Conservation (phyloP, 495 filamentous ascomycete genomes). For the Mytilinidion resinicola region DNA sequence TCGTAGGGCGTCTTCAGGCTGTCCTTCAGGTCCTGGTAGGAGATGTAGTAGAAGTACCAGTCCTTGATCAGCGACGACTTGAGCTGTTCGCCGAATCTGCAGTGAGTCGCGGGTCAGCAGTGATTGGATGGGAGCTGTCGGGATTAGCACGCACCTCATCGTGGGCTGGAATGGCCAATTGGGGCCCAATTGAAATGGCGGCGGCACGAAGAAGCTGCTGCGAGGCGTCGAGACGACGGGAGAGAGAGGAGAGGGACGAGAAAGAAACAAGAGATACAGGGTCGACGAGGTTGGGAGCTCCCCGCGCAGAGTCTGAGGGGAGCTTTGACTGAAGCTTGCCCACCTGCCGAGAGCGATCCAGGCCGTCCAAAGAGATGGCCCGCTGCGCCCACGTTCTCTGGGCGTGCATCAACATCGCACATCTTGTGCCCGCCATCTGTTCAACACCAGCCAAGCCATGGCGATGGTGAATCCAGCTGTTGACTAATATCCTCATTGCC, state of each 20-base stretch:
- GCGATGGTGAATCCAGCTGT: too few relatives aligned
- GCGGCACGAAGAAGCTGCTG: neutral
- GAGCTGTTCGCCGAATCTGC: slow-evolving; percentile 93
- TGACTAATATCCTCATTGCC: too few relatives aligned
- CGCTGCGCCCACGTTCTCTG: slow-evolving; percentile 1
- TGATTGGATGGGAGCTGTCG: slow-evolving; percentile 4
- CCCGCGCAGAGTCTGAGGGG: slow-evolving; percentile 3
- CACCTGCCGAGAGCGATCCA: neutral
- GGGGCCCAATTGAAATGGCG: neutral
- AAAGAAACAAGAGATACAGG: neutral
- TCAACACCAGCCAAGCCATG: too few relatives aligned
- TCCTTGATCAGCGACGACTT: slow-evolving; percentile 89
- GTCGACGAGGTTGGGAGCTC: neutral
- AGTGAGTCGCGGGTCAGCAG: slow-evolving; percentile 10
- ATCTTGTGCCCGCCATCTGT: too few relatives aligned
- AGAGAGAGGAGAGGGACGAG: neutral
- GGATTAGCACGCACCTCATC: slow-evolving; percentile 20
- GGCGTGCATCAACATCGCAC: too few relatives aligned
- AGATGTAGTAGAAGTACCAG: slow-evolving; percentile 95
- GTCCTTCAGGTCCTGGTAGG: slow-evolving; percentile 87
- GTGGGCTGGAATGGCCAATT: slow-evolving; percentile 14
- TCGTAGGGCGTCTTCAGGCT: slow-evolving; percentile 71
- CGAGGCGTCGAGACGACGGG: neutral
- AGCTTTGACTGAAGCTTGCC: slow-evolving; percentile 7
- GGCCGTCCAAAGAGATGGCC: slow-evolving; percentile 1